Evolutionary conservation across 1,284 basidiomycete species (phyloP), one percentile per base, ranked within the genome.

Genomic region (Ustilago trichophora): DNA sequence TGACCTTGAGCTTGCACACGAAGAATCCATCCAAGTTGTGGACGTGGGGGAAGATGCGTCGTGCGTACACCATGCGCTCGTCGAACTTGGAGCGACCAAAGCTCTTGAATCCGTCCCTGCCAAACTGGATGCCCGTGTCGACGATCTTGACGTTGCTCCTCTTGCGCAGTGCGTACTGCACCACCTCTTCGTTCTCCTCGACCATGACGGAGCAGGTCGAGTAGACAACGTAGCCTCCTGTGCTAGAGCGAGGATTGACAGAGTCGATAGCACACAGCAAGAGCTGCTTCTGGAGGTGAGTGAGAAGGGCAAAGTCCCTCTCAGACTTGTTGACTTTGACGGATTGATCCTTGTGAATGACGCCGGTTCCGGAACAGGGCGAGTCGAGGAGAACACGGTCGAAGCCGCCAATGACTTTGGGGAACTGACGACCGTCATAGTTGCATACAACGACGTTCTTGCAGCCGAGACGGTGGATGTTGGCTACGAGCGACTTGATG

Each of bases 371-470:
- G 74, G 91, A 93, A 83, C 96, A 99, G 24, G 96, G 96, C 35
- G 96, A 95, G 83, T 99, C 96, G 53, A 99, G 85, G 60, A 99
- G 84, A 29, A 98, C 93, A 18, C 96, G 87, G 81, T 99, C 95
- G 75, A 99, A 99, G 1, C 96, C 96, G 19, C 95, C 96, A 84
- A 99, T 93, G 37, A 99, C 94, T 82, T 95, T 97, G n/a, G 96
- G 96, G 84, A 98, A 99, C 83, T 98, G 91, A 58, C 96, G 86
- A 4, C 94, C 96, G 78, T 99, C 96, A 78, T 98, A 95, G 56
- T 93, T 96, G 83, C 93, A 98, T 27, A 98, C 89, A 9, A 97
- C 89, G 42, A 98, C 94, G 81, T 98, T 99, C 83, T 93, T 96
- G 85, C 96, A 98, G 2, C 96, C 96, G 73, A 99, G 86, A 18